These are phyloP conservation scores for Besnoitia besnoiti DNA, from an alignment of 169 alveolate genomes.

Conservation along the genomic window DNA sequence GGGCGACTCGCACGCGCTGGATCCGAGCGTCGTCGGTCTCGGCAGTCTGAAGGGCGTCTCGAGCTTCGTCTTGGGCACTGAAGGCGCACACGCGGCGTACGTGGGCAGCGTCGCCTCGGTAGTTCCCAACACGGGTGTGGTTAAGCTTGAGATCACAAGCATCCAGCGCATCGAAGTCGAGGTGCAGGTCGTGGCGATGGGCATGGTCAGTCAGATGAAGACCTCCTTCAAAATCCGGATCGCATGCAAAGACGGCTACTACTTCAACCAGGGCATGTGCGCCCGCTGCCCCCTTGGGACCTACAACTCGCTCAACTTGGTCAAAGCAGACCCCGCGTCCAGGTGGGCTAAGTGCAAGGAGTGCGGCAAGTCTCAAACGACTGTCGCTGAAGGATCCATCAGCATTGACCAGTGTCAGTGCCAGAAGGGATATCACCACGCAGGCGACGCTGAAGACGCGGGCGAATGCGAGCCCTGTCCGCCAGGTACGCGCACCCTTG, in stretches of 20 bases:
- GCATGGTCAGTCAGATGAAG: slow-evolving; percentile 62
- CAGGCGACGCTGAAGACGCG: slow-evolving; percentile 23
- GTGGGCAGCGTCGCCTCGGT: slow-evolving; percentile 7
- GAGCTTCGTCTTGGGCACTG: slow-evolving; percentile 14
- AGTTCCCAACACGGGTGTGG: slow-evolving; percentile 61
- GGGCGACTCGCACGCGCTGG: slow-evolving; percentile 52
- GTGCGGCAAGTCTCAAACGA: slow-evolving; percentile 13
- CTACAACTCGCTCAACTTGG: slow-evolving; percentile 76
- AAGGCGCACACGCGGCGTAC: background rate
- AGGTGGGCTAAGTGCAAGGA: slow-evolving; percentile 54
- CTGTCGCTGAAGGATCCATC: slow-evolving; percentile 73
- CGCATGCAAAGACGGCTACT: slow-evolving; percentile 75
- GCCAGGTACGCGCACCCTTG: slow-evolving; percentile 57
- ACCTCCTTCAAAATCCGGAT: slow-evolving; percentile 55
- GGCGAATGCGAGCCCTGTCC: slow-evolving; percentile 60
- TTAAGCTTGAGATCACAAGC: slow-evolving; percentile 41
- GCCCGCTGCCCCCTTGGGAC: slow-evolving; percentile 78
- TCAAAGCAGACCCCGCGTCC: slow-evolving; percentile 60
- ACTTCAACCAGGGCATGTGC: slow-evolving; percentile 71
- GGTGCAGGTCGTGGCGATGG: slow-evolving; percentile 62
- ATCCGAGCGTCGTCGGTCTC: slow-evolving; percentile 29
- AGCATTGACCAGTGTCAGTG: slow-evolving; percentile 79
- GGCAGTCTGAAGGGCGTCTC: slow-evolving; percentile 1
- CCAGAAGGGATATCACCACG: slow-evolving; percentile 79
- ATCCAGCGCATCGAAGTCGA: slow-evolving; percentile 29